These are phyloP conservation scores for Fusarium begoniae DNA, from an alignment of 2,329 filamentous ascomycete species.

Conservation along the genomic window DNA sequence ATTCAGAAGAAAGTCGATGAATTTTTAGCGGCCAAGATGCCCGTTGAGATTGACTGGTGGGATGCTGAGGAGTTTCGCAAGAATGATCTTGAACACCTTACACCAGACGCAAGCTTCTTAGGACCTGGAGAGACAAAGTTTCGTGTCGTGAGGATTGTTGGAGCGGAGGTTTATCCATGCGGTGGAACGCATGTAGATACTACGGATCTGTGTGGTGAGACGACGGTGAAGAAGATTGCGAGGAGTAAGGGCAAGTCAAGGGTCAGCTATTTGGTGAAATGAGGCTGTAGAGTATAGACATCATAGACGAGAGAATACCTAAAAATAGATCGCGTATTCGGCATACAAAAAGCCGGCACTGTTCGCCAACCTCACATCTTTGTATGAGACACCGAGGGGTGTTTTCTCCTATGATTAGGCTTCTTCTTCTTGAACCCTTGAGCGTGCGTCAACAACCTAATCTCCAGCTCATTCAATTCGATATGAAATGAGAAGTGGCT, in stretches of 20 bases:
- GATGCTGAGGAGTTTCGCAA: conserved; percentile 66
- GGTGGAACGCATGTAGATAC: conserved; percentile 77
- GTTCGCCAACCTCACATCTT: fast-evolving
- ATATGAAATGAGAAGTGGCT: background rate
- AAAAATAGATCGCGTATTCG: background rate
- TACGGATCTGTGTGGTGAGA: conserved; percentile 67
- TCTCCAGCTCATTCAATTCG: background rate
- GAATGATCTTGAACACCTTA: conserved; percentile 64
- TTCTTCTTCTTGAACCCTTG: background rate
- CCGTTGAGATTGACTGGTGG: conserved; percentile 73
- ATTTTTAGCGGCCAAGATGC: conserved; percentile 63
- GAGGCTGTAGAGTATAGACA: background rate
- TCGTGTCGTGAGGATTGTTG: conserved; percentile 74
- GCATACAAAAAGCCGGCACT: background rate
- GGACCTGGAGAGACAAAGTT: conserved; percentile 58
- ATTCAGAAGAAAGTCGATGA: conserved; percentile 72
- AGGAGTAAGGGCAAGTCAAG: conserved; percentile 39
- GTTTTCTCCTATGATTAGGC: background rate
- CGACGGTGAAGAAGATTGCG: conserved; percentile 71
- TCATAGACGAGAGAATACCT: background rate
- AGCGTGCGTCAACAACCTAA: background rate
- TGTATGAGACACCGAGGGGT: background rate
- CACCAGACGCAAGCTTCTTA: conserved; percentile 55
- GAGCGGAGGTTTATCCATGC: conserved; percentile 76
- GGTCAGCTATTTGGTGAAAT: conserved; percentile 37